Evolutionary conservation across 495 filamentous ascomycete species (phyloP), one percentile per base, ranked within the genome.

Genomic region (Viridothelium virens): DNA sequence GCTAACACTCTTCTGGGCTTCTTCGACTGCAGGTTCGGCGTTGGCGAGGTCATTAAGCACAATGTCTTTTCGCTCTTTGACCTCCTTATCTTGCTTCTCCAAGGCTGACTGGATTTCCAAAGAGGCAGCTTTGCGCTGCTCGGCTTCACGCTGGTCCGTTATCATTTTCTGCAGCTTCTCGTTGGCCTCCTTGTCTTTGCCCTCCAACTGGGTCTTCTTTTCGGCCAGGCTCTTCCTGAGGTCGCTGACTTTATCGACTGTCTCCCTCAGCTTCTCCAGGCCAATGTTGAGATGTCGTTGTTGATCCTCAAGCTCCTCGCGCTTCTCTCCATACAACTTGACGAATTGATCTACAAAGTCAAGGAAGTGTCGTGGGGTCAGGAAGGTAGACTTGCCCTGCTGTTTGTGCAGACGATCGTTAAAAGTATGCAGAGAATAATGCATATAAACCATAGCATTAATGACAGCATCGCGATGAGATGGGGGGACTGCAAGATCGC

Each of bases 321-420:
- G 89, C 81, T 99, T 99, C 75, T 99, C 95, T 67, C 94, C 95
- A 77, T 96, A 96, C 1, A 99, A 83, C 75, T 90, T 93, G 71
- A 97, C 94, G 77, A 96, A 99, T 70, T 99, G 94, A 46, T 91
- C 91, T 64, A 97, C 94, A 72, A 99, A 99, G 75, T 99, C 94
- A 56, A 99, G 82, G 78, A 96, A 99, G 77, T 99, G 94, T 47
- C 94, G 85, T 37, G 94, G 94, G 34, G 95, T 99, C 64, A 97
- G 88, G 78, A 87, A 97, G 2, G 95, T 97, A 16, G 86, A 82
- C 78, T 86, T 89, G 71, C 88, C 89, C 79, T 97, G 94, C 74
- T 97, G 93, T 72, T 91, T 96, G 62, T 88, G 85, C 53, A 97
- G 83, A 68, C 91, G 94, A 65, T 81, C 78, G 72, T 97, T 99